Base-by-base conservation (phyloP, 352 stramenopile genomes). In the Halophytophthora batemanensis region DNA sequence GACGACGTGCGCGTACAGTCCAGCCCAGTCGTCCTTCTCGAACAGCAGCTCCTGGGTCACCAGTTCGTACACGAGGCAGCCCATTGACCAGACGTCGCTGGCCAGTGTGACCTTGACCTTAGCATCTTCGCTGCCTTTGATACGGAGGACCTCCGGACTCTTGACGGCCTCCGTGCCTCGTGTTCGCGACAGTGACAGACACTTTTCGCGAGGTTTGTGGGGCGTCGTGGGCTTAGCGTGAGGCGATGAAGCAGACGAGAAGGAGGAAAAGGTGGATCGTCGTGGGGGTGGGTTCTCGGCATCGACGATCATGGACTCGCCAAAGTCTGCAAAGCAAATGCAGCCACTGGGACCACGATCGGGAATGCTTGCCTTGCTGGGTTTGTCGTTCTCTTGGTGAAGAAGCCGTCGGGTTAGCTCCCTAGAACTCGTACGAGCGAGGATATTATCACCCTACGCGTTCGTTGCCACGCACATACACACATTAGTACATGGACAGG, bases 151-250 rank as follows among this genome's bases (percentile, higher is more conserved):
- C 47, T 92, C 81, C 6, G 81, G 81, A 33, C 77, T 89, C 55
- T 88, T 86, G 47, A 90, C 86, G 2, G 81, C 77, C 55, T 92
- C 81, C 0, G 81, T 92, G 8, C 81, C 81, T 51, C 81, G 68
- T 3, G 80, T 87, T 17, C 77, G 64, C 35, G 62, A 65, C 14
- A 65, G 51, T 7, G 55, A 61, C 25, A 69, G 33, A 29, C 44
- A 53, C 22, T 25, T 49, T 8, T 61, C 49, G 1, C 25, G 14
- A 40, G 18, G 40, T 8, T 56, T 59, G 34, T 41, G 50, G 44
- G 22, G 13, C 0, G 50, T 6, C 6, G 47, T 34, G 25, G 43
- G 44, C 2, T 38, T 47, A 7, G 29, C 8, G 1, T 50, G 51
- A 10, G 44, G 56, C 10, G 39, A 28, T 31, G 8, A 47, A 11